A percentile compares a stretch with the other conserved stretches of the same genome.
Conservation (phyloP, 495 filamentous ascomycete species). For the Trichoderma erinaceum region DNA sequence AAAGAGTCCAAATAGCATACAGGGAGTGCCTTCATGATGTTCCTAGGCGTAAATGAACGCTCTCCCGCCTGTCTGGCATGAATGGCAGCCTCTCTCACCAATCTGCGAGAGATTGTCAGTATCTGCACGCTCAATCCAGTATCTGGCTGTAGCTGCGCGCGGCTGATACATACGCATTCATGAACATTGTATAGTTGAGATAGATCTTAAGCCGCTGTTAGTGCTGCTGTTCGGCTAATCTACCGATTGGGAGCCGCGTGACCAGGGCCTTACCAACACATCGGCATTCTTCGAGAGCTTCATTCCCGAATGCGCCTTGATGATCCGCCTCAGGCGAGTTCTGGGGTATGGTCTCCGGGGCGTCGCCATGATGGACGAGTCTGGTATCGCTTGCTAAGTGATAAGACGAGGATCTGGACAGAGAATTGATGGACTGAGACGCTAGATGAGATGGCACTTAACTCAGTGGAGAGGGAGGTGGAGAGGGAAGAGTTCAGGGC, state of each 20-base stretch:
- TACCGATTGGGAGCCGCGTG: constrained; percentile 18
- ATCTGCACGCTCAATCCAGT: neutral
- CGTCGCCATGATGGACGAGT: constrained; percentile 39
- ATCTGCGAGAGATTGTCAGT: constrained; percentile 39
- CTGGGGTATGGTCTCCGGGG: constrained; percentile 76
- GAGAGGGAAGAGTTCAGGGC: neutral
- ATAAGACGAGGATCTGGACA: too few species aligned
- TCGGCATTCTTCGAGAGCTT: constrained; percentile 81
- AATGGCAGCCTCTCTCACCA: constrained; percentile 79
- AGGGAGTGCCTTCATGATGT: constrained; percentile 69
- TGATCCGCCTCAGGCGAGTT: constrained; percentile 74
- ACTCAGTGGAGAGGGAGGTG: too few species aligned
- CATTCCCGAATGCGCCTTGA: constrained; percentile 80
- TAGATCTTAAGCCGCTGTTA: constrained; percentile 54
- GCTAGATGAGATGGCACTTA: neutral
- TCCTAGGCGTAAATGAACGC: constrained; percentile 63
- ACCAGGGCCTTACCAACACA: constrained; percentile 58
- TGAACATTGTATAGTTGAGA: constrained; percentile 82
- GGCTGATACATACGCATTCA: constrained; percentile 62
- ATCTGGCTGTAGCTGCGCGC: neutral
- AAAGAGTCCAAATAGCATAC: constrained; percentile 38
- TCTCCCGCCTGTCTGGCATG: constrained; percentile 68
- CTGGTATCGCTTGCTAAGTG: neutral
- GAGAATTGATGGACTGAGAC: too few species aligned
- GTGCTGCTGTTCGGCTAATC: neutral